Evolutionary conservation across 192 early-diverging fungal species (phyloP).

Genomic region (Gonapodya prolifera): DNA sequence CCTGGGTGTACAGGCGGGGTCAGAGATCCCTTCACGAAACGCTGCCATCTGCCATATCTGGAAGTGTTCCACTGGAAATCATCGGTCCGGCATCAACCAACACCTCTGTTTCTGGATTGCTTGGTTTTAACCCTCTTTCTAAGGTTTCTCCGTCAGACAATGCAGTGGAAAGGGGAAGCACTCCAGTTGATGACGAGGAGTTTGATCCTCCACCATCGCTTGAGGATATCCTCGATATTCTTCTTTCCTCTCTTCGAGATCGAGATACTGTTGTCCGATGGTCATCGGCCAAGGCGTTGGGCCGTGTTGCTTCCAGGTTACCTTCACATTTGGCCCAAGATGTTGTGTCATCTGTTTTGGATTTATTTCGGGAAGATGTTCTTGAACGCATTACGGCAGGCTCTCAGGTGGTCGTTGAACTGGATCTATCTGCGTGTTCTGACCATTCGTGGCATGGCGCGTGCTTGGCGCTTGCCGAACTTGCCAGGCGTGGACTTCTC

Average conservation of each 20-base stretch:
- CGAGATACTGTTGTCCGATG: conserved; percentile 93
- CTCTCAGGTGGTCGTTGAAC: conserved; percentile 16
- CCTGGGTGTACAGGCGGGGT: conserved; percentile 61
- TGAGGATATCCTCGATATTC: conserved; percentile 66
- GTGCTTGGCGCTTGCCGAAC: conserved; percentile 80
- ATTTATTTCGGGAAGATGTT: conserved; percentile 72
- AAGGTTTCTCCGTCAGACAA: background rate
- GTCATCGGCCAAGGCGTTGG: conserved; percentile 95
- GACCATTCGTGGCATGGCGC: conserved; percentile 93
- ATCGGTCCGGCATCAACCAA: background rate
- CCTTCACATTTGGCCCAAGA: conserved; percentile 69
- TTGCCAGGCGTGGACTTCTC: conserved; percentile 74
- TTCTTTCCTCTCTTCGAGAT: conserved; percentile 74
- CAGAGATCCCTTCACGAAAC: background rate
- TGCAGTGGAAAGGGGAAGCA: conserved; percentile 13
- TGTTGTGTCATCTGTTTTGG: conserved; percentile 63
- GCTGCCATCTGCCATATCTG: background rate
- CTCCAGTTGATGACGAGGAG: conserved; percentile 18
- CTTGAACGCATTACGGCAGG: conserved; percentile 16
- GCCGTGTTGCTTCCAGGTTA: conserved; percentile 69
- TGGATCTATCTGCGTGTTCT: conserved; percentile 64
- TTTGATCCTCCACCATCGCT: conserved; percentile 62
- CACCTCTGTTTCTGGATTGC: background rate
- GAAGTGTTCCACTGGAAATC: conserved; percentile 3
- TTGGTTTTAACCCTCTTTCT: background rate